Conservation (phyloP, 768 basidiomycete genomes). For the Amanita fuliginea region DNA sequence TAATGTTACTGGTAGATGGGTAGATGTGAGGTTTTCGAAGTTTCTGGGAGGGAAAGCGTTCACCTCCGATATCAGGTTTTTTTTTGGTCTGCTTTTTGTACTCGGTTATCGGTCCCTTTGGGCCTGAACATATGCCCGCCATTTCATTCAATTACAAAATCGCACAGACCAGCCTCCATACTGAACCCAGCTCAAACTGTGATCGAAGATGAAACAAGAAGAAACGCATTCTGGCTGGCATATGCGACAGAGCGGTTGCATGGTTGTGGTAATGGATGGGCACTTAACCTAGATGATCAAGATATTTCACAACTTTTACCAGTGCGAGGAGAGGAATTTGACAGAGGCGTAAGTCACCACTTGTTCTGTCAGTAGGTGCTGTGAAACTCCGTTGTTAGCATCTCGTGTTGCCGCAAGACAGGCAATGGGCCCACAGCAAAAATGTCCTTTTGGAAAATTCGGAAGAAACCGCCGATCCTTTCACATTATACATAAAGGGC, state of each 20-base stretch:
- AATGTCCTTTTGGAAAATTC: constrained; percentile 54
- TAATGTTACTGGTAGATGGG: constrained; percentile 39
- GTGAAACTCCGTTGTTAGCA: constrained; percentile 19
- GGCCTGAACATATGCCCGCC: constrained; percentile 60
- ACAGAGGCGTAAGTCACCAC: constrained; percentile 39
- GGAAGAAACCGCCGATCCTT: constrained; percentile 55
- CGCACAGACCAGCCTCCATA: constrained; percentile 45
- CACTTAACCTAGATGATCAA: constrained; percentile 58
- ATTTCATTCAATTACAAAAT: constrained; percentile 54
- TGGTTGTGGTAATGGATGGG: constrained; percentile 62
- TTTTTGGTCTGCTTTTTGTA: constrained; percentile 40
- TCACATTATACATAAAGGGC: constrained; percentile 61
- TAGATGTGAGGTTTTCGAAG: constrained; percentile 36
- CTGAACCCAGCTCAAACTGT: constrained; percentile 47
- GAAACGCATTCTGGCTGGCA: constrained; percentile 67
- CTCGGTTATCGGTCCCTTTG: constrained; percentile 52
- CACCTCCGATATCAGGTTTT: constrained; percentile 36
- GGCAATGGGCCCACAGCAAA: constrained; percentile 58
- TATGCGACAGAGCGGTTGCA: constrained; percentile 60
- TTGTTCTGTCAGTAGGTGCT: not conserved
- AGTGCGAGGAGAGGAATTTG: constrained; percentile 45
- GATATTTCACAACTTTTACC: constrained; percentile 67
- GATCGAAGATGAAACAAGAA: constrained; percentile 59
- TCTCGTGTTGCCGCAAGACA: constrained; percentile 36
- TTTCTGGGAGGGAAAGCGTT: no score